A percentile compares a stretch with the other conserved stretches of the same genome.
phyloP scores from a whole-genome alignment of 805 yeast genomes.

The Saccharomycopsis amapae region DNA sequence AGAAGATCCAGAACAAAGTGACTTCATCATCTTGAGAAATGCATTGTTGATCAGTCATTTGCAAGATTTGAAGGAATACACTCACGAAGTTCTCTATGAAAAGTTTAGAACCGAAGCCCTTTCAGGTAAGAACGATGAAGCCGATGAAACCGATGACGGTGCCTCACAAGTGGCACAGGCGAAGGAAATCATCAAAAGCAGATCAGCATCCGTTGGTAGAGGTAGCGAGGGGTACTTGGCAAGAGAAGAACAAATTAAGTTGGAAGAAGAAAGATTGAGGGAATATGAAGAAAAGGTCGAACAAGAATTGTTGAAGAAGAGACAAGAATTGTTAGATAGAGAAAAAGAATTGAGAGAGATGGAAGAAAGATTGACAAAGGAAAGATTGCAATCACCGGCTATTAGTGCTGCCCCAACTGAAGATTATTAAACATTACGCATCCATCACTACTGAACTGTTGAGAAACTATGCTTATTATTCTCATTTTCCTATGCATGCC shows the following conservation, averaged over 20 bases:
- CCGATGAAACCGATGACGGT: slow-evolving; percentile 13
- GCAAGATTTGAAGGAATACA: slow-evolving; percentile 80
- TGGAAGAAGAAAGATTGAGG: slow-evolving; percentile 82
- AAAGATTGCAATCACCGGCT: slow-evolving; percentile 14
- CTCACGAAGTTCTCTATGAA: slow-evolving; percentile 83
- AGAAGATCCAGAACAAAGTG: slow-evolving; percentile 69
- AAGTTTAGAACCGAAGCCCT: slow-evolving; percentile 83
- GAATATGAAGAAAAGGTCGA: slow-evolving; percentile 87
- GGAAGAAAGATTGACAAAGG: slow-evolving; percentile 47
- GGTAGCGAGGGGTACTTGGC: slow-evolving; percentile 41
- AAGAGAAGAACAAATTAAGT: slow-evolving; percentile 83
- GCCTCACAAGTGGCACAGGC: slow-evolving; percentile 7
- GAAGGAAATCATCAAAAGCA: slow-evolving; percentile 12
- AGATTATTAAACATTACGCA: background rate
- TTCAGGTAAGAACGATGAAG: slow-evolving; percentile 38
- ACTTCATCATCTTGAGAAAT: slow-evolving; percentile 73
- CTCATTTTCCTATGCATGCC: too few species aligned
- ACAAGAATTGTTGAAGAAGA: slow-evolving; percentile 71
- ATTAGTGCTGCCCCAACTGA: slow-evolving; percentile 3
- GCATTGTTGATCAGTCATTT: slow-evolving; percentile 76
- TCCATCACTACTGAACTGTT: too few species aligned
- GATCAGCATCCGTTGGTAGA: slow-evolving; percentile 20
- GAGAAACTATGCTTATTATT: background rate
- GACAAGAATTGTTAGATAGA: slow-evolving; percentile 75
- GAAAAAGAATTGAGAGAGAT: slow-evolving; percentile 81